Evolutionary conservation across 768 basidiomycete species (phyloP).

Genomic region (Mycena pura): DNA sequence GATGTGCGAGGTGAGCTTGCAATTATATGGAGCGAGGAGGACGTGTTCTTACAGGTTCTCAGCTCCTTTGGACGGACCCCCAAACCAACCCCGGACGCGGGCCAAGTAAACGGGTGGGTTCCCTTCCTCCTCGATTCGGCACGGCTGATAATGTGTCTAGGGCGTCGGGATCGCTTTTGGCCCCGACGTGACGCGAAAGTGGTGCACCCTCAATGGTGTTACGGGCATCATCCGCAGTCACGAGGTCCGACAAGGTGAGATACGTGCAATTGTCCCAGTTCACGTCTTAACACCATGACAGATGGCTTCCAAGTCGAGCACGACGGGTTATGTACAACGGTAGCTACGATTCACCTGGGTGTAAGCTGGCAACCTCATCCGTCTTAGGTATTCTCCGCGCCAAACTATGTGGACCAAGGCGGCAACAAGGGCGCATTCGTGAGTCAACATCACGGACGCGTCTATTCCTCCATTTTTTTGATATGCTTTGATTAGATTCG

Average conservation of each 20-base stretch:
- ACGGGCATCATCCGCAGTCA: constrained; percentile 93
- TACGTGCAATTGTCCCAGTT: constrained; percentile 1
- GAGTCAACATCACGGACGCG: neutral
- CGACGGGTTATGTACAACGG: constrained; percentile 92
- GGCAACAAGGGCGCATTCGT: constrained; percentile 95
- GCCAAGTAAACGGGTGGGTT: constrained; percentile 89
- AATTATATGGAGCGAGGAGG: neutral
- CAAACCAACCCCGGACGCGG: constrained; percentile 89
- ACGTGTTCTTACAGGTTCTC: constrained; percentile 12
- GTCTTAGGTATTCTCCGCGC: constrained; percentile 86
- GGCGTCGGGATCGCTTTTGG: constrained; percentile 97
- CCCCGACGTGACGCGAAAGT: constrained; percentile 88
- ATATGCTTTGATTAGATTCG: constrained; percentile 62
- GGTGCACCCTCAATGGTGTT: constrained; percentile 88
- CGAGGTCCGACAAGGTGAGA: constrained; percentile 89
- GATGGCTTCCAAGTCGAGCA: constrained; percentile 97
- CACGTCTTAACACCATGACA: constrained; percentile 33
- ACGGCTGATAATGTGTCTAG: constrained; percentile 43
- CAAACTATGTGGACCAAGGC: constrained; percentile 92
- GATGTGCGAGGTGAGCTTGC: constrained; percentile 73
- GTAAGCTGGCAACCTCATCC: constrained; percentile 21
- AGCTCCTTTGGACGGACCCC: constrained; percentile 97
- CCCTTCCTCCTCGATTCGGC: neutral
- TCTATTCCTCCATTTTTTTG: neutral
- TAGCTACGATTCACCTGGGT: constrained; percentile 32